Base-by-base conservation (phyloP, 331 rosid genomes). In the Quercus phellos region DNA sequence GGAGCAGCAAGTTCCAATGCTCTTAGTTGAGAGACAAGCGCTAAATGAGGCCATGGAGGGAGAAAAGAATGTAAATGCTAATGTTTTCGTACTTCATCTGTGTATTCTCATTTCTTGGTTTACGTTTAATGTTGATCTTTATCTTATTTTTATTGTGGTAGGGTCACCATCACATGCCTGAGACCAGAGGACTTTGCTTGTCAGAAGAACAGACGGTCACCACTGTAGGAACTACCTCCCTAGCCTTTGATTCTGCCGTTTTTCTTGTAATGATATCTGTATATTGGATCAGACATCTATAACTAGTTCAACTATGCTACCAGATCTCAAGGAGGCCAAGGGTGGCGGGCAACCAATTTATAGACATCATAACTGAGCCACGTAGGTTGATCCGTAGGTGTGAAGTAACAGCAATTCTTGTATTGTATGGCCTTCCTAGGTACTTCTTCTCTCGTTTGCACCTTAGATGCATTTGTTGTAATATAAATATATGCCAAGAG, bases 351-450 rank as follows among this genome's bases (percentile, higher is more conserved):
- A 58, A 84, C 82, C 80, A 86, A 77, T 55, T 78, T 70, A 56
- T 84, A 0, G 90, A 90, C 87, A 86, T 91, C 90, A 78, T 86
- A 77, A 94, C 92, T 4, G 87, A 88, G 88, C 96, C 90, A n/a
- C 76, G 64, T 72, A 90, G 66, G 80, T 75, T 94, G 78, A 80
- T 77, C 66, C 96, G 93, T 68, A 87, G 24, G 6, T 90, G 98
- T 70, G 97, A 94, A 89, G 98, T 94, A 67, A 89, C 94, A 18
- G 98, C 97, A 73, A 89, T 94, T 84, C 94, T 94, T 12, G 85
- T 92, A 78, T 81, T 94, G 78, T 94, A 86, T 79, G 98, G 97
- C 67, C 96, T 94, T 76, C 98, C 98, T 11, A 92, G 98, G 98
- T 94, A 87, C 59, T 38, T 64, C 79, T 76, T 60, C 46, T 66